phyloP scores from a whole-genome alignment of 495 filamentous ascomycete species.

The Penicillium atrosanguineum region DNA sequence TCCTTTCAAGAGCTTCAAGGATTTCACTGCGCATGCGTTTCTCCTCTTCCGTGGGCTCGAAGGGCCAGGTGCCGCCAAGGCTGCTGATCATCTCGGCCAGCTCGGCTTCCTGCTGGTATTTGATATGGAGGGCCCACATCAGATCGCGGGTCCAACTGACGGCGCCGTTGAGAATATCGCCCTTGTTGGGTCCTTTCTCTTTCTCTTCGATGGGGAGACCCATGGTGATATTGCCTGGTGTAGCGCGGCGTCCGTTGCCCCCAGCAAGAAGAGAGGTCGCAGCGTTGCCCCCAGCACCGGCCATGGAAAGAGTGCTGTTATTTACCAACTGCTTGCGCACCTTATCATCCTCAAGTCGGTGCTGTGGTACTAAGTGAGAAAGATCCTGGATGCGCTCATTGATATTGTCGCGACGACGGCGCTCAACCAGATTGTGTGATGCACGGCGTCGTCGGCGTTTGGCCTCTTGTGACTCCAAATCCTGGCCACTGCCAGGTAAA shows the following conservation, averaged over 20 bases:
- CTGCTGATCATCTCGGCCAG: conserved; percentile 69
- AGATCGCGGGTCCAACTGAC: conserved; percentile 96
- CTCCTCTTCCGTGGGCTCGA: conserved; percentile 87
- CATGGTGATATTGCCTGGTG: conserved; percentile 82
- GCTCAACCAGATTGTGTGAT: conserved; percentile 95
- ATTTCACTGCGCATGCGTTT: conserved; percentile 92
- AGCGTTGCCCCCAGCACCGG: conserved; percentile 69
- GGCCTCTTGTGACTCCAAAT: conserved; percentile 79
- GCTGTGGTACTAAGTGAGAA: conserved; percentile 85
- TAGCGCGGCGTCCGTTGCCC: conserved; percentile 75
- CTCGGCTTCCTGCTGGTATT: conserved; percentile 84
- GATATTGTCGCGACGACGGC: conserved; percentile 93
- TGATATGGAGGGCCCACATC: conserved; percentile 91
- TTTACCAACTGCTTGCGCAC: conserved; percentile 91
- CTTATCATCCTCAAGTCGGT: conserved; percentile 95
- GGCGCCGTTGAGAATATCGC: conserved; percentile 94
- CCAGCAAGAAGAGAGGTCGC: conserved; percentile 84
- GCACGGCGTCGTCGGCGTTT: conserved; percentile 87
- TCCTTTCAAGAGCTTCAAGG: conserved; percentile 76
- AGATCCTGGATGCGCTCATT: conserved; percentile 98
- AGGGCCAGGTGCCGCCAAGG: conserved; percentile 71
- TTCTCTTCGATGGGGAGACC: conserved; percentile 93
- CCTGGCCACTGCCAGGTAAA: conserved; percentile 44
- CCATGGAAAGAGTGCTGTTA: conserved; percentile 81
- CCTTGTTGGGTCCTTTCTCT: conserved; percentile 98